Percentiles rank a stretch among this genome's conserved stretches.
Conservation (phyloP, 129 eudicot genomes). For the Scalesia atractyloides region DNA sequence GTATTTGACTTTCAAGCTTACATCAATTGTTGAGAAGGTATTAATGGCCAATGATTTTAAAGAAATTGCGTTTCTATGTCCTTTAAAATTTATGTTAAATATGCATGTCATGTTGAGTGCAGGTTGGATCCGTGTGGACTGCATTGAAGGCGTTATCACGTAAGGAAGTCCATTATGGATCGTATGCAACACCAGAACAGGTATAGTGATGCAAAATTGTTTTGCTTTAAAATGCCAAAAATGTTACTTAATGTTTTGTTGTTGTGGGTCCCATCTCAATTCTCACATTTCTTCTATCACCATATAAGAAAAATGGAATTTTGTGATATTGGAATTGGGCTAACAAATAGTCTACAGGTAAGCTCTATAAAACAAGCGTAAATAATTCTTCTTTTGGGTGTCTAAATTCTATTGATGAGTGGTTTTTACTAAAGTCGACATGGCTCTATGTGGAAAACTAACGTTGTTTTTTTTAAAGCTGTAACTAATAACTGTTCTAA, state of each 20-base stretch:
- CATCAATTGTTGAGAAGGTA: constrained; percentile 73
- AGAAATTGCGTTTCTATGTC: not conserved
- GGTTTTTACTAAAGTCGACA: not conserved
- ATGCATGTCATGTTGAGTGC: not conserved
- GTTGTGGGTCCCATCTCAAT: not conserved
- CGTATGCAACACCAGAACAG: constrained; percentile 71
- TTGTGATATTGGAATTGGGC: not conserved
- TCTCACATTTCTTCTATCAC: not conserved
- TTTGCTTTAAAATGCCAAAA: not conserved
- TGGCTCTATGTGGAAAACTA: not conserved
- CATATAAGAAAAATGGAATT: not conserved
- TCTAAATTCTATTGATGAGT: not conserved
- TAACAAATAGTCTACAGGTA: not conserved
- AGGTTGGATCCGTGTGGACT: constrained; percentile 61
- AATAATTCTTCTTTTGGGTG: not conserved
- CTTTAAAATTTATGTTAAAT: not conserved
- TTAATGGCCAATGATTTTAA: not conserved
- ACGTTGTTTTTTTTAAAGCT: not conserved
- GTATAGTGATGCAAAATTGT: constrained; percentile 36
- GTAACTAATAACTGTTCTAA: not conserved
- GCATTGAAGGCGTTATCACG: constrained; percentile 64
- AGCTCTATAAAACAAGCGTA: not conserved
- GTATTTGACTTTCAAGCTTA: constrained; percentile 71
- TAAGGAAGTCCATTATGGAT: constrained; percentile 69
- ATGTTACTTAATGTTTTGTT: not conserved